Evolutionary conservation across 2,329 filamentous ascomycete species (phyloP).

Genomic region (Sclerotinia nivalis): DNA sequence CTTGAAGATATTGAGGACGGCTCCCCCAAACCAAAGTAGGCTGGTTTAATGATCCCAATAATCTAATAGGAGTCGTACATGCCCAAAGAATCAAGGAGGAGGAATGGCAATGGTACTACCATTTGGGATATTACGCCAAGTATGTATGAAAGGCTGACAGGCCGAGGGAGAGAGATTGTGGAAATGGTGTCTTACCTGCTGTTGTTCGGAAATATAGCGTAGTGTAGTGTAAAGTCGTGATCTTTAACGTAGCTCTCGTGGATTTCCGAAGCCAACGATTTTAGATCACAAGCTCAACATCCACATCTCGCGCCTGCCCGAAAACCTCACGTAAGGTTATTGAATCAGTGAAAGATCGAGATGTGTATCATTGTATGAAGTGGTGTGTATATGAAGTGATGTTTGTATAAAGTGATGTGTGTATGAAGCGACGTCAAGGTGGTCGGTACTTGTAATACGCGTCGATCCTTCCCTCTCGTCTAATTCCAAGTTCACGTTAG

Average conservation of each 20-base stretch:
- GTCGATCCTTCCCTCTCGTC: too few relatives aligned
- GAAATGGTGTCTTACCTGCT: conserved; percentile 7
- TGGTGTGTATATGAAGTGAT: too few relatives aligned
- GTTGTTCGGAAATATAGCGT: background rate
- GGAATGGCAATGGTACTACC: background rate
- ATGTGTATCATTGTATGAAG: too few relatives aligned
- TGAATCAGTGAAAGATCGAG: too few relatives aligned
- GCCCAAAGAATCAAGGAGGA: background rate
- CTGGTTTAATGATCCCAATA: conserved; percentile 4
- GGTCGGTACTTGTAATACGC: too few relatives aligned
- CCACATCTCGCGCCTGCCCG: too few relatives aligned
- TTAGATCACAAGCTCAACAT: too few relatives aligned
- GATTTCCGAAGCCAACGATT: background rate
- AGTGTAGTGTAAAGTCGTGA: background rate
- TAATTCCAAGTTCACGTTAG: too few relatives aligned
- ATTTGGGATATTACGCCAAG: conserved; percentile 4
- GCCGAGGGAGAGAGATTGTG: background rate
- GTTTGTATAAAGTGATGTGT: too few relatives aligned
- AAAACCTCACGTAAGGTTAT: too few relatives aligned
- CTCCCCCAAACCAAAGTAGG: conserved; percentile 9
- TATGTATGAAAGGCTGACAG: background rate
- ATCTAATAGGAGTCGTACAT: conserved; percentile 3
- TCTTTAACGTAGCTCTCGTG: background rate
- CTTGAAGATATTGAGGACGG: background rate
- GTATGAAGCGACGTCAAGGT: too few relatives aligned